Conservation (phyloP, 1,139 yeast genomes). For the Entelexis paramagnoliae region DNA sequence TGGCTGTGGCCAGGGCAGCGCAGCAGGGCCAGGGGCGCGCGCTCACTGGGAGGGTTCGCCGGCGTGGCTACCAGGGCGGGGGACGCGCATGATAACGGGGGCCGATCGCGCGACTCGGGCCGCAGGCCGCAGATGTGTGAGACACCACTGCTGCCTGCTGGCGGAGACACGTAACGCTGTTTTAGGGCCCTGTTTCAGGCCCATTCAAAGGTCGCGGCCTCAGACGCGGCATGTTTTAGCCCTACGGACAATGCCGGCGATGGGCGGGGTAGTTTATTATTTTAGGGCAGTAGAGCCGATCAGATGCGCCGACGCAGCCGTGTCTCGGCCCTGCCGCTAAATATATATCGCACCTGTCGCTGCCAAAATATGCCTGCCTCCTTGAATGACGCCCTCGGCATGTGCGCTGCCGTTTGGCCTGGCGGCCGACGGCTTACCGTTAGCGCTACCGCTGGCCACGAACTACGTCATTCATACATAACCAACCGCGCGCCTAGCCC, state of each 20-base stretch:
- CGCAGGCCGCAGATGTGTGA: not conserved
- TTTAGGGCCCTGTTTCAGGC: not conserved
- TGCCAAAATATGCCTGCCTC: too few relatives aligned
- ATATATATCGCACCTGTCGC: too few relatives aligned
- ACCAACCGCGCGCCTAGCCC: not conserved
- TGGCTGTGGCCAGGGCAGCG: not conserved
- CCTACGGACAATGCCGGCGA: too few relatives aligned
- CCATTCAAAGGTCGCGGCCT: too few relatives aligned
- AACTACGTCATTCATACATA: too few relatives aligned
- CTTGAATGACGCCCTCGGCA: too few relatives aligned
- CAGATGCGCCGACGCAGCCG: not conserved
- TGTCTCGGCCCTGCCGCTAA: too few relatives aligned
- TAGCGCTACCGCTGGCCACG: not conserved
- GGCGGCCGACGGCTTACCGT: not conserved
- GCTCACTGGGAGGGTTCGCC: not conserved
- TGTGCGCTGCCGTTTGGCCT: too few relatives aligned
- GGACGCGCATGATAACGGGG: not conserved
- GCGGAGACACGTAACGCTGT: not conserved
- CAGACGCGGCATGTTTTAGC: too few relatives aligned
- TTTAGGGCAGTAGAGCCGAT: not conserved
- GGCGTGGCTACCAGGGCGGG: slow-evolving; percentile 1
- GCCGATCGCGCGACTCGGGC: not conserved
- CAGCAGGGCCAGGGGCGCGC: not conserved
- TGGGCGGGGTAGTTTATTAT: not conserved
- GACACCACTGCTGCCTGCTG: not conserved